Evolutionary conservation across 1,284 basidiomycete species (phyloP), one percentile per base, ranked within the genome.

Genomic region (Moniliella sp.): DNA sequence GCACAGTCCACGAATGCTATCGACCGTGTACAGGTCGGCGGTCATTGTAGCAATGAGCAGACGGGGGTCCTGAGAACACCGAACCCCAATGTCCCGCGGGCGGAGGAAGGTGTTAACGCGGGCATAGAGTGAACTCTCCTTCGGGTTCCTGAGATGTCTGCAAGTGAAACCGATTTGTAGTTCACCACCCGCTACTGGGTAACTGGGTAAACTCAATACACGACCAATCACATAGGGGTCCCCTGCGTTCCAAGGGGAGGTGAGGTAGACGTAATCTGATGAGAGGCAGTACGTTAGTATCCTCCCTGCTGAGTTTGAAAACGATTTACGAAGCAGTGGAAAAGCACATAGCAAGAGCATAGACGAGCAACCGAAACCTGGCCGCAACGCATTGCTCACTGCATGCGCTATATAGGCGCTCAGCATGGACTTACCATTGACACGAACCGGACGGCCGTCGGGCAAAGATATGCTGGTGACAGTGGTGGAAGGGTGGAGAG

Each of bases 91-190:
- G 67, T 84, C 78, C 62, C 74, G 71, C 43, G 81, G 81, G 40
- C 84, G 77, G 64, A 91, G 82, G 64, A 84, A 93, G 70, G 83
- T 77, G 32, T 82, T 81, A 34, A 86, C 69, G 28, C 84, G 74
- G 43, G 82, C 82, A 37, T 65, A 62, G 16, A 48, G 28, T 5
- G 12, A 15, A 8, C 13, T 15, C 2, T 13, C 17, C 3, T 16
- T 15, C 5, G 31, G 10, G 26, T 9, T 7, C 10, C 7, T 5
- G 26, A 7, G 5, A n/a, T 17, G 11, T 12, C 18, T 15, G 13
- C n/a, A 11, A 7, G 9, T 12, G 15, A 25, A 15, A 11, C 19
- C 16, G 12, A 23, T 18, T 12, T 13, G 13, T 21, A n/a, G n/a
- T n/a, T n/a, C n/a, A n/a, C n/a, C n/a, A n/a, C n/a, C n/a, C n/a